These are phyloP conservation scores for Teunomyces lycoperdinae DNA, from an alignment of 805 yeast genomes.

Conservation along the genomic window DNA sequence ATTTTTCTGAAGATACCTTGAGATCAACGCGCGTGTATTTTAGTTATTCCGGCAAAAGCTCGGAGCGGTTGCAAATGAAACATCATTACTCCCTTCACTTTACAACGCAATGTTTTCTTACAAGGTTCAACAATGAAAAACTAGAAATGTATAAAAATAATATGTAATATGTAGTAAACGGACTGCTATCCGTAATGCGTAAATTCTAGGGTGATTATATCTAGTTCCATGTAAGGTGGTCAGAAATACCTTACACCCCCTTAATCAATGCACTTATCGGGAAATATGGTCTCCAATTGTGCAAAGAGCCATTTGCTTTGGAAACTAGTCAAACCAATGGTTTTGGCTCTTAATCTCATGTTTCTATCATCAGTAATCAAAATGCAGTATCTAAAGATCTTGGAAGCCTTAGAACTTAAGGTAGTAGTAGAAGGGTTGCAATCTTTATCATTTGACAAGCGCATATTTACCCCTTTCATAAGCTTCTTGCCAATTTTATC, in stretches of 20 bases:
- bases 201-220: background rate
- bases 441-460: constrained; percentile 10
- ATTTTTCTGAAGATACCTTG: background rate
- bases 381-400: constrained; percentile 53
- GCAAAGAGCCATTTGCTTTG: constrained; percentile 61
- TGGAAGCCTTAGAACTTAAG: constrained; percentile 20
- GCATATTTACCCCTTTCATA: constrained; percentile 39
- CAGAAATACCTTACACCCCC: background rate
- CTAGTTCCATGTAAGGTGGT: background rate
- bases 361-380: constrained; percentile 73
- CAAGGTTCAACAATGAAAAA: background rate
- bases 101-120: background rate
- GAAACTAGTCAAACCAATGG: constrained; percentile 52
- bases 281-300: constrained; percentile 45
- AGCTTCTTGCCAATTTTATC: constrained; percentile 39
- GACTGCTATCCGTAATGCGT: background rate
- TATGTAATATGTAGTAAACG: constrained; percentile 3
- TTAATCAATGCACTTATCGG: constrained; percentile 54
- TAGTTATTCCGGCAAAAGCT: background rate
- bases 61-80: background rate
- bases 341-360: constrained; percentile 64
- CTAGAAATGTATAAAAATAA: constrained; percentile 2
- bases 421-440: background rate
- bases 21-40: background rate
- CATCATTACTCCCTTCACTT: background rate